Base-by-base conservation (phyloP, 2,329 filamentous ascomycete genomes). In the Stromatinia cepivora region DNA sequence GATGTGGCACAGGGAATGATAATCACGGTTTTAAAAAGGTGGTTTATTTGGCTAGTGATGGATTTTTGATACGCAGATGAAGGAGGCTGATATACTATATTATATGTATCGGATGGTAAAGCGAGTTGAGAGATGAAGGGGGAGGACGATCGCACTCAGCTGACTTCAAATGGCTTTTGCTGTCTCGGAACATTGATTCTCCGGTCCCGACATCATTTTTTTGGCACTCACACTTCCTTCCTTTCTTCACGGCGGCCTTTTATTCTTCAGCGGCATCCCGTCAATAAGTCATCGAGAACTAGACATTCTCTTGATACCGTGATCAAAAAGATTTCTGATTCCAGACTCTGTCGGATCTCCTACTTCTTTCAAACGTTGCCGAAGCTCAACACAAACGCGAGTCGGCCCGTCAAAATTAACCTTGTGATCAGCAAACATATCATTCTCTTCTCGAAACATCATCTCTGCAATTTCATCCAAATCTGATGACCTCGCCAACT, bases 341-440 rank as follows among this genome's bases (percentile, higher is more conserved):
- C 15, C 22, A 39, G 9, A 28, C 20, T 13, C 34, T 52, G 20
- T 39, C 13, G 10, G 34, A 39, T 39, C 34, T n/a, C 17, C 5
- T 28, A 17, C 15, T 28, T 36, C 22, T 17, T 39, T 52, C 20
- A 52, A 22, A n/a, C 39, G 3, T 39, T 52, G 15, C 15, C n/a
- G 31, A 52, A 28, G 31, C 52, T 31, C n/a, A 20, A 50, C 31
- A 6, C 59, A 48, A 62, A 36, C 28, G 17, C 34, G 5, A 63
- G 34, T 63, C 61, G 61, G 61, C 46, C 61, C 61, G 46, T 28
- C 46, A 52, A 63, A 63, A 52, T 42, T 52, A 46, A 52, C 46
- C 61, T 63, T 63, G 61, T 63, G 61, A 63, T 63, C 61, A 63
- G 28, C 13, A 9, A 36, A 63, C 22, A 63, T 22, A 63, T 39